Conservation (phyloP, 2,329 filamentous ascomycete species). For the Phaeoacremonium minimum region DNA sequence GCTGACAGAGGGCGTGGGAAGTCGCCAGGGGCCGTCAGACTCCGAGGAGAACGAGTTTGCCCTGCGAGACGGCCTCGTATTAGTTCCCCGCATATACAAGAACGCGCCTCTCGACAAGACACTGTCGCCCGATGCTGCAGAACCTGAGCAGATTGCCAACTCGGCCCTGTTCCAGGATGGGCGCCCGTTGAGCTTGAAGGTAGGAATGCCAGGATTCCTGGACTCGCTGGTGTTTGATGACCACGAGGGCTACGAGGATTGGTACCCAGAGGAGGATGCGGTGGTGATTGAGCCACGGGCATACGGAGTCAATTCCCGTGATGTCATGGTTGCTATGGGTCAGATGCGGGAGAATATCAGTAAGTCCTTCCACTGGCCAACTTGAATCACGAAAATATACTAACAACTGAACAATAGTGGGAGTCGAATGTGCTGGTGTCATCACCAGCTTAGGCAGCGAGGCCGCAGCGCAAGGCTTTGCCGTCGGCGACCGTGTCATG, state of each 20-base stretch:
- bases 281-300: constrained; percentile 14
- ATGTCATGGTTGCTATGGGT: constrained; percentile 26
- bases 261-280: constrained; percentile 8
- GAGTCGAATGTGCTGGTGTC: constrained; percentile 19
- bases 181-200: background rate
- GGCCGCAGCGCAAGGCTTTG: background rate
- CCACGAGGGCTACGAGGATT: background rate
- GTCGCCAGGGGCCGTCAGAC: no score
- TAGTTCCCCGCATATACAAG: constrained; percentile 18
- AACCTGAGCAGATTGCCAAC: no score
- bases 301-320: constrained; percentile 31
- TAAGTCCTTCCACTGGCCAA: no score
- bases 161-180: no score
- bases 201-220: background rate
- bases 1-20: no score
- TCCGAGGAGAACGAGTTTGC: constrained; percentile 22
- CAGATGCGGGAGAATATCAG: no score
- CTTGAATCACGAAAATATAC: no score
- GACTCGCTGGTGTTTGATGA: constrained; percentile 1
- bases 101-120: constrained; percentile 10
- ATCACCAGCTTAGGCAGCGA: constrained; percentile 9
- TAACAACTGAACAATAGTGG: constrained; percentile 13
- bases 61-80: constrained; percentile 16
- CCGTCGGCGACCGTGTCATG: constrained; percentile 13
- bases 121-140: constrained; percentile 1